phyloP scores from a whole-genome alignment of 2,329 filamentous ascomycete genomes.

The Ceratocystis huliohia region DNA sequence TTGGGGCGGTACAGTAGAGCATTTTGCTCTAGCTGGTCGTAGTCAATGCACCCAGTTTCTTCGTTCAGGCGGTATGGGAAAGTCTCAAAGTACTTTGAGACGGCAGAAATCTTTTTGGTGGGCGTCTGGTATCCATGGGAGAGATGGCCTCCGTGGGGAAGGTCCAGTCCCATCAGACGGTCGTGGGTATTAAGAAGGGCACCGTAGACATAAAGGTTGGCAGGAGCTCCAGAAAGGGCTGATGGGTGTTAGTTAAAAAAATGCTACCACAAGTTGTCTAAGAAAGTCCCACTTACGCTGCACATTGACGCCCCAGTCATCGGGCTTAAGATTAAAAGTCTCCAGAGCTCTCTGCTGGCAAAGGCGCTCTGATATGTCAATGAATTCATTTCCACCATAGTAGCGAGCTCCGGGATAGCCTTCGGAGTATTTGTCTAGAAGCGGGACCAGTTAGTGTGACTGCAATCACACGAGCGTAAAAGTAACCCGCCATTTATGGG shows the following conservation, averaged over 20 bases:
- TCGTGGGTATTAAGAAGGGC: constrained; percentile 87
- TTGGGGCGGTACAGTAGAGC: constrained; percentile 87
- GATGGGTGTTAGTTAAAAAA: constrained; percentile 20
- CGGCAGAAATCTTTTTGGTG: constrained; percentile 87
- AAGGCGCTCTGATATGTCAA: constrained; percentile 76
- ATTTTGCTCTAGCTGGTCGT: constrained; percentile 76
- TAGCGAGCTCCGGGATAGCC: constrained; percentile 93
- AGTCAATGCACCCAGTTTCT: constrained; percentile 86
- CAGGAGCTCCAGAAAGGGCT: constrained; percentile 63
- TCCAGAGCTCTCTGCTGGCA: constrained; percentile 85
- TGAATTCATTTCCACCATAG: constrained; percentile 94
- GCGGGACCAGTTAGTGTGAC: constrained; percentile 12
- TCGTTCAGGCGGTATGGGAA: constrained; percentile 88
- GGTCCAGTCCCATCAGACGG: constrained; percentile 89
- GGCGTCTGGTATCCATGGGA: constrained; percentile 97
- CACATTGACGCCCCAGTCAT: constrained; percentile 95
- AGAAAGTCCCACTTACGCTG: constrained; percentile 48
- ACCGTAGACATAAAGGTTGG: constrained; percentile 89
- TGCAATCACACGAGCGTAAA: background rate
- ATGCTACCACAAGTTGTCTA: background rate
- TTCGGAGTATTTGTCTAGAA: constrained; percentile 87
- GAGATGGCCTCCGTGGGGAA: constrained; percentile 90
- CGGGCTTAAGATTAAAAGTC: constrained; percentile 68
- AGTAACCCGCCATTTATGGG: background rate
- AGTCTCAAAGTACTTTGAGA: constrained; percentile 98